Evolutionary conservation across 108 stramenopile species (phyloP), one percentile per base, ranked within the genome.

Genomic region (Cyclotella atomus): DNA sequence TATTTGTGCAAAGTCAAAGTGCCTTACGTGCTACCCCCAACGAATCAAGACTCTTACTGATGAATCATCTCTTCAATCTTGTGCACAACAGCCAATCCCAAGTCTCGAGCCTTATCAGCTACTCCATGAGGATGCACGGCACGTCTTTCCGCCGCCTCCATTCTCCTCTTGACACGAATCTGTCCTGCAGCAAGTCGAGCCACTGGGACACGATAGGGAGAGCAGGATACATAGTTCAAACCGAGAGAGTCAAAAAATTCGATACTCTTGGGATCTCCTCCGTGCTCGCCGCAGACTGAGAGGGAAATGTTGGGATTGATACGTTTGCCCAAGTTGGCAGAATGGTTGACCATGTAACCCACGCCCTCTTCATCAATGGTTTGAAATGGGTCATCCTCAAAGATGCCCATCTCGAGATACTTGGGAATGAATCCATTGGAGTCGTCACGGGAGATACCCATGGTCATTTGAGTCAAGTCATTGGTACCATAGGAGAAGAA

Each of bases 401-500:
- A 69, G 44, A 96, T 87, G n/a, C 90, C 92, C 36, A 85, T 55
- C 55, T 93, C 82, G 34, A 91, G 57, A 80, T 96, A 96, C 38
- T 71, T 74, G 0, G 90, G 90, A 56, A 96, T 85, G 71, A 94
- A 96, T 19, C 80, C 85, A 49, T 89, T 87, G 4, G 89, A 82
- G 65, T 96, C 95, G 65, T 96, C 95, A 23, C 95, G 79, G 19
- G 95, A 96, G 70, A 91, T 91, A 8, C 95, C 93, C 73, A 85
- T 87, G 5, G 88, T 93, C 89, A 90, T 92, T 74, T 96, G 93
- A 54, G 91, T 94, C 70, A 96, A 68, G 64, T 96, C 93, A 64
- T 96, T 96, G 12, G 93, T 91, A 14, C 95, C 95, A 41, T 79
- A 94, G 23, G 88, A 89, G 76, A 94, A 92, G 86, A 96, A 96